Conservation (phyloP, 345 rosid species). For the Ceriops zippeliana region DNA sequence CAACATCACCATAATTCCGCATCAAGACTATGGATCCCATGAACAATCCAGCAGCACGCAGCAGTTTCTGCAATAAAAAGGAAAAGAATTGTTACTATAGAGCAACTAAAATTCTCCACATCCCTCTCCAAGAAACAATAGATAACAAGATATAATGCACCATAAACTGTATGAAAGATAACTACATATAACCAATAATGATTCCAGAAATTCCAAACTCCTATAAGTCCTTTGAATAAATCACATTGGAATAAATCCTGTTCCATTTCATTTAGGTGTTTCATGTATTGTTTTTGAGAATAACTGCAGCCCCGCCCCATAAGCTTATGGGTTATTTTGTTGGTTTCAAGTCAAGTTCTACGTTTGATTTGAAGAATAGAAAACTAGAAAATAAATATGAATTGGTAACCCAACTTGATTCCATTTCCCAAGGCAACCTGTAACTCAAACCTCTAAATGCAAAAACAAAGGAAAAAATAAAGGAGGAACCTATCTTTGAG, state of each 20-base stretch:
- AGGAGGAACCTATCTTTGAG: neutral
- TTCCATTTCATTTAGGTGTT: too few species aligned
- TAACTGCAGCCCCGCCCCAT: too few species aligned
- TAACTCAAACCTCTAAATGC: neutral
- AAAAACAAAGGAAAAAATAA: neutral
- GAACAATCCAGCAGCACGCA: conserved; percentile 66
- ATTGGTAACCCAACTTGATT: neutral
- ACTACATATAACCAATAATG: too few species aligned
- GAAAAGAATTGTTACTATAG: neutral
- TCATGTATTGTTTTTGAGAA: too few species aligned
- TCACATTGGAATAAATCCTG: too few species aligned
- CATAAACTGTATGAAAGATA: too few species aligned
- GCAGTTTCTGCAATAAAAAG: conserved; percentile 56
- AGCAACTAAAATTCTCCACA: neutral
- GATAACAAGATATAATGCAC: too few species aligned
- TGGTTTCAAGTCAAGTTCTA: neutral
- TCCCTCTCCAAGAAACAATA: too few species aligned
- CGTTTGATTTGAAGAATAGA: neutral
- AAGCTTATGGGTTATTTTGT: too few species aligned
- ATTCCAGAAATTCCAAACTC: neutral
- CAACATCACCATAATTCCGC: conserved; percentile 85
- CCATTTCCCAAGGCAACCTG: neutral
- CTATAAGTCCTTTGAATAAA: neutral
- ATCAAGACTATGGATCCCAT: conserved; percentile 73
- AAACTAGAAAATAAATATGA: neutral